Evolutionary conservation across 1,284 basidiomycete species (phyloP), one percentile per base, ranked within the genome.

Genomic region (Pseudozyma hubeiensis): DNA sequence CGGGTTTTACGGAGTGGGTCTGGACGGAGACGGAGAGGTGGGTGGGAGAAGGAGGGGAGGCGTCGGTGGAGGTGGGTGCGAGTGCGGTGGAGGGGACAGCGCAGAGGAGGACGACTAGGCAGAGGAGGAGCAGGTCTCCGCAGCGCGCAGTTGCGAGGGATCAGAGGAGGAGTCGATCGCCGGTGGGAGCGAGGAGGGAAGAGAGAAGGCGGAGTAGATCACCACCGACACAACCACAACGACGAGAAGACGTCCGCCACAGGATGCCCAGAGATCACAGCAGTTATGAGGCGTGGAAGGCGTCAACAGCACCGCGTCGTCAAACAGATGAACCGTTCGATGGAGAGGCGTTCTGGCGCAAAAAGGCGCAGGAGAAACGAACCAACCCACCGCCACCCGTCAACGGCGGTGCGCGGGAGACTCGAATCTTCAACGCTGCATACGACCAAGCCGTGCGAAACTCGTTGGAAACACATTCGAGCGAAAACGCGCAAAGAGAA

Each of bases 1-100:
- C 74, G 13, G 40, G 43, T 0, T 75, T 84, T 43, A 77, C 79
- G 5, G 47, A 56, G 1, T 79, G 75, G 76, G 51, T 84, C 11
- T 84, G 80, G 73, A 57, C 50, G 7, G 57, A 67, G 40, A 75
- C 80, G 17, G 53, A 75, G 31, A 29, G 31, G 1, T 58, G 34
- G 39, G 41, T 69, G 39, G 56, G 64, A 13, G 40, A 13, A 4
- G 41, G 34, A 3, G 43, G 37, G 17, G 45, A 41, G 7, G 13
- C n/a, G 2, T 44, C 59, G 2, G 31, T 39, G 16, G 19, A 24
- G 5, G 17, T 16, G 16, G n/a, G 29, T 24, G 30, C 34, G 30
- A 30, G 19, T 44, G 17, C 43, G 13, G 9, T 8, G 9, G 43
- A 24, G 6, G 37, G 16, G 4, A 6, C 41, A 35, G 31, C 53